These are phyloP conservation scores for Coniochaeta sp. DNA, from an alignment of 2,329 filamentous ascomycete species.

Conservation along the genomic window DNA sequence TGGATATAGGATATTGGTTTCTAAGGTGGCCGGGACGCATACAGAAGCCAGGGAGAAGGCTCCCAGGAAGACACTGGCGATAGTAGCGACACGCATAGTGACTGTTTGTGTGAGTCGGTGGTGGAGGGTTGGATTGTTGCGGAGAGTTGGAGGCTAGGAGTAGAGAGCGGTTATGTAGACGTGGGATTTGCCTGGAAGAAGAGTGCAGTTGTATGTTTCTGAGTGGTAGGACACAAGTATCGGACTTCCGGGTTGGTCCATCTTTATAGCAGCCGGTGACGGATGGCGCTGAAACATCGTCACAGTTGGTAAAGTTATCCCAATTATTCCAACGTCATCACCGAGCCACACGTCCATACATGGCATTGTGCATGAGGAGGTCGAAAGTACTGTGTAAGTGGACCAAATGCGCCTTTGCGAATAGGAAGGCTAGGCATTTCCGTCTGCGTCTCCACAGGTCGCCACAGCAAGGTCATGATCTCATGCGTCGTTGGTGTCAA, in stretches of 20 bases:
- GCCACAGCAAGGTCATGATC: neutral
- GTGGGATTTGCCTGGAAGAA: neutral
- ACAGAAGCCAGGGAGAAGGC: slow-evolving; percentile 21
- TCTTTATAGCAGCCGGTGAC: neutral
- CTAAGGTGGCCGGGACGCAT: slow-evolving; percentile 7
- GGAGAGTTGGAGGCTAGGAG: neutral
- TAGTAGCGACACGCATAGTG: slow-evolving; percentile 35
- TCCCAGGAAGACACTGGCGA: slow-evolving; percentile 26
- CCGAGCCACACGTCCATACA: neutral
- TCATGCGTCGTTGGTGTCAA: neutral
- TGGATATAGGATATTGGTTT: neutral
- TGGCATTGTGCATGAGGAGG: neutral
- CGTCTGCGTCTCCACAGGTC: neutral
- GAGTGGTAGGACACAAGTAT: neutral
- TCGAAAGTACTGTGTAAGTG: neutral
- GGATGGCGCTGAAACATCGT: neutral
- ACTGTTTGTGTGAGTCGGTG: neutral
- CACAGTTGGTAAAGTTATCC: neutral
- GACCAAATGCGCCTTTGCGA: neutral
- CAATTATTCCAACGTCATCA: neutral
- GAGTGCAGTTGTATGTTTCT: neutral
- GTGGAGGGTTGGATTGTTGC: slow-evolving; percentile 1
- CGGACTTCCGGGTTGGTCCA: neutral
- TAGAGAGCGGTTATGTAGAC: neutral
- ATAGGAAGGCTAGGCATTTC: neutral